Base-by-base conservation (phyloP, 2,329 filamentous ascomycete species). In the Thermoascus crustaceus region DNA sequence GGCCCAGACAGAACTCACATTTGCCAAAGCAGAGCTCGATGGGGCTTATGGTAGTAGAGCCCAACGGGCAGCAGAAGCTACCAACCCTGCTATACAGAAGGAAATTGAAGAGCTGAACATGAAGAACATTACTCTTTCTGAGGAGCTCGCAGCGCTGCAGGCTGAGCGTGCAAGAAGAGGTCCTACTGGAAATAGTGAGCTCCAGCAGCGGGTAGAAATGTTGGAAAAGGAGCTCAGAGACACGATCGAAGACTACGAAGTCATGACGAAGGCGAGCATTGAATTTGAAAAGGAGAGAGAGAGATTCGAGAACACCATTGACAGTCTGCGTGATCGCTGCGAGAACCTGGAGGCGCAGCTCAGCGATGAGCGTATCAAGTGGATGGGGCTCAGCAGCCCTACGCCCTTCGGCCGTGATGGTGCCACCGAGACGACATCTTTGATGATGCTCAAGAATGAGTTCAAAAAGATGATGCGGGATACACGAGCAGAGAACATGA, bases 21-120 rank as follows among this genome's bases (percentile, higher is more conserved):
- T 96, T 47, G 86, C 84, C 17, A 77, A 79, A 53, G 85, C 88
- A 35, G 89, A 96, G 59, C 83, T 96, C 17, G 91, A 94, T 50
- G 86, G 86, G 43, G 93, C 94, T 54, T 95, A 96, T 55, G 91
- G 91, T 25, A 75, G 72, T n/a, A 70, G 80, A 34, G 73, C 77
- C 7, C 70, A 84, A 54, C 75, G 80, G 20, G 78, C 78, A 8
- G 79, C 77, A n/a, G 77, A 81, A 53, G 74, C 75, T 7, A 64
- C 68, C 30, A 75, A 76, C 32, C 73, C 71, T 3, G 67, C 66
- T 14, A 67, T 78, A 27, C 73, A 76, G 49, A 72, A 68, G 36
- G 75, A 81, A 50, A 66, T 80, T 16, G 74, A 78, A 39, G 67
- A 67, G 6, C 61, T 79, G 24, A 67, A 60, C 17, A 63, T 64